phyloP scores from a whole-genome alignment of 306 rosid species.

The Dryas alaskensis region DNA sequence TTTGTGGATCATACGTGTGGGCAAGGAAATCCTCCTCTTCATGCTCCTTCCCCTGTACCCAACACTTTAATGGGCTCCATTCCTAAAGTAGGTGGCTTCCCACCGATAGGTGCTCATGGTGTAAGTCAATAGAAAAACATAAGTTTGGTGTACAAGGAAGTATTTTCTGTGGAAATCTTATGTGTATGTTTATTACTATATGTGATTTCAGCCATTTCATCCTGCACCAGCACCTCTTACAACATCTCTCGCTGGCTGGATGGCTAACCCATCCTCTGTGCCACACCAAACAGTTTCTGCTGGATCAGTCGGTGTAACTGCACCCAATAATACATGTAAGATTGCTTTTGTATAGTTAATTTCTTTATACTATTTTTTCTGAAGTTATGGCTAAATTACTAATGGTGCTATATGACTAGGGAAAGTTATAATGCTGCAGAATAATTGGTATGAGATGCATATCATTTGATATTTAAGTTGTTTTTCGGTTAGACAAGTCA shows the following conservation, averaged over 20 bases:
- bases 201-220: constrained; percentile 55
- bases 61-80: constrained; percentile 54
- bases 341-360: constrained; percentile 2
- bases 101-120: constrained; percentile 73
- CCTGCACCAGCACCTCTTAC: constrained; percentile 58
- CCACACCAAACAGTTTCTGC: constrained; percentile 64
- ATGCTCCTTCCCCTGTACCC: constrained; percentile 71
- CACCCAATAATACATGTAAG: constrained; percentile 61
- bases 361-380: background rate
- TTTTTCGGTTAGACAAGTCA: background rate
- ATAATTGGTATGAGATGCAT: background rate
- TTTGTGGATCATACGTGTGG: constrained; percentile 79
- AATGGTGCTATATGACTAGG: constrained; percentile 14
- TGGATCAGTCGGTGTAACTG: constrained; percentile 63
- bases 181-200: constrained; percentile 5
- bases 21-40: constrained; percentile 43
- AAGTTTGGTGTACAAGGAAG: background rate
- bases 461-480: background rate
- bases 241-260: constrained; percentile 63
- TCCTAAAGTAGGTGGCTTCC: constrained; percentile 74
- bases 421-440: no score
- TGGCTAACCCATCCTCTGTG: constrained; percentile 63
- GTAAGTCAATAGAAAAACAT: constrained; percentile 17
- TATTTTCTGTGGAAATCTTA: constrained; percentile 5
- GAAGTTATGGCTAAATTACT: constrained; percentile 9